Conservation (phyloP, 2,329 filamentous ascomycete genomes). For the Onygenales sp. region DNA sequence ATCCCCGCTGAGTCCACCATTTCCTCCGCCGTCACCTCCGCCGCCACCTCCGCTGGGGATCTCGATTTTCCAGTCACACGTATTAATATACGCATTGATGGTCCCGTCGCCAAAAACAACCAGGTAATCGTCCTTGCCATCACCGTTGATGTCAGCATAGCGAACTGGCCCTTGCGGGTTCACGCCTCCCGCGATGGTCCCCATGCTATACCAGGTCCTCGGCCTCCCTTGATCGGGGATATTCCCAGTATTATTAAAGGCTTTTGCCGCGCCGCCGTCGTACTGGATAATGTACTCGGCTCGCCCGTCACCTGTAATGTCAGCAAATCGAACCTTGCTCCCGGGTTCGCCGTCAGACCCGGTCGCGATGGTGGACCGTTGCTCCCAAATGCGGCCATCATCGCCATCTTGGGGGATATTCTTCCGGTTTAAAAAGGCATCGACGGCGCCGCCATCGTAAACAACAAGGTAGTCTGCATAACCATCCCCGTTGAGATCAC, state of each 20-base stretch:
- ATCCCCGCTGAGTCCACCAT: no score
- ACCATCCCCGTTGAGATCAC: no score
- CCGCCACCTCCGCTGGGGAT: no score
- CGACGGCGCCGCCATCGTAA: no score
- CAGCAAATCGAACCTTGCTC: not conserved
- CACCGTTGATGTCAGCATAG: not conserved
- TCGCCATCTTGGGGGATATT: no score
- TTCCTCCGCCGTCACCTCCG: no score
- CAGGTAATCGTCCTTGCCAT: slow-evolving; percentile 3
- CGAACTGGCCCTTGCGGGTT: not conserved
- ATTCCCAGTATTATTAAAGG: slow-evolving; percentile 1
- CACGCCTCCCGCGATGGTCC: slow-evolving; percentile 3
- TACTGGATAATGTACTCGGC: slow-evolving; percentile 1
- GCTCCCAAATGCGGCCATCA: no score
- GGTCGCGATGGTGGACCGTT: not conserved
- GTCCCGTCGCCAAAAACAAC: not conserved
- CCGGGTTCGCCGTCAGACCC: not conserved
- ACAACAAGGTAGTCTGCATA: no score
- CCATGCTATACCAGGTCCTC: not conserved
- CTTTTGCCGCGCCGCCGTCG: not conserved
- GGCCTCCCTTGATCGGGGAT: not conserved
- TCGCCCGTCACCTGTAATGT: slow-evolving; percentile 3
- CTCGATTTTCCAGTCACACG: not conserved
- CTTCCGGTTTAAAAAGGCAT: no score
- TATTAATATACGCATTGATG: slow-evolving; percentile 2